Conservation (phyloP, 2,329 filamentous ascomycete species). For the Diaporthe velutina region DNA sequence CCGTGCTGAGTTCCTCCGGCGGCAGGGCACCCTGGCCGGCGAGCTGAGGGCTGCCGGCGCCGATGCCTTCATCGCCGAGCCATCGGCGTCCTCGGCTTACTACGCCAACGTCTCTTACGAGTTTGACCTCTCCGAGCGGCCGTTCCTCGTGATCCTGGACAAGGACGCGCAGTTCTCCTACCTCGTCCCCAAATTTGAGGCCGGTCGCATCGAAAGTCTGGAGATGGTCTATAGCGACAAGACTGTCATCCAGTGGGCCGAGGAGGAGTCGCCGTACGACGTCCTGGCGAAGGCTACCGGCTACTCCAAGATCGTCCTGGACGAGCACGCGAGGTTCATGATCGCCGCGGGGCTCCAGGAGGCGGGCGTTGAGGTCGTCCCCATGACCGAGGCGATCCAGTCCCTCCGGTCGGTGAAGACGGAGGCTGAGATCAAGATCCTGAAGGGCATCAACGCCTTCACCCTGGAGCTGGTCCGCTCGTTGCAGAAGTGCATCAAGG, state of each 20-base stretch:
- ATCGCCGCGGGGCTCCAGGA: conserved; percentile 46
- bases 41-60: conserved; percentile 43
- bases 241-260: conserved; percentile 46
- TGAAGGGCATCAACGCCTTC: conserved; percentile 47
- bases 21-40: conserved; percentile 44
- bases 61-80: conserved; percentile 48
- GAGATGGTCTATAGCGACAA: conserved; percentile 46
- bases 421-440: conserved; percentile 45
- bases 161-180: conserved; percentile 45
- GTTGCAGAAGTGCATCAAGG: conserved; percentile 45
- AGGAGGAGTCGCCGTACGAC: conserved; percentile 46
- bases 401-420: conserved; percentile 47
- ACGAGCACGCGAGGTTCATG: conserved; percentile 48
- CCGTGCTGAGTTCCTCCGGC: conserved; percentile 45
- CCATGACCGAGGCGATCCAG: conserved; percentile 46
- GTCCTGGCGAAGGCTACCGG: conserved; percentile 42
- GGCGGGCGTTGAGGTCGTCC: conserved; percentile 45
- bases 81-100: conserved; percentile 45
- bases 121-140: conserved; percentile 47
- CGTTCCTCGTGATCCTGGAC: conserved; percentile 46
- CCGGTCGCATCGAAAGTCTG: conserved; percentile 46
- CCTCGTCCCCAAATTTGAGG: conserved; percentile 48
- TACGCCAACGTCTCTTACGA: conserved; percentile 45
- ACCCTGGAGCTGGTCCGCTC: conserved; percentile 47
- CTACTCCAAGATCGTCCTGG: conserved; percentile 46